Evolutionary conservation across 306 rosid genomes (phyloP).

Genomic region (Casuarina cunninghamiana): DNA sequence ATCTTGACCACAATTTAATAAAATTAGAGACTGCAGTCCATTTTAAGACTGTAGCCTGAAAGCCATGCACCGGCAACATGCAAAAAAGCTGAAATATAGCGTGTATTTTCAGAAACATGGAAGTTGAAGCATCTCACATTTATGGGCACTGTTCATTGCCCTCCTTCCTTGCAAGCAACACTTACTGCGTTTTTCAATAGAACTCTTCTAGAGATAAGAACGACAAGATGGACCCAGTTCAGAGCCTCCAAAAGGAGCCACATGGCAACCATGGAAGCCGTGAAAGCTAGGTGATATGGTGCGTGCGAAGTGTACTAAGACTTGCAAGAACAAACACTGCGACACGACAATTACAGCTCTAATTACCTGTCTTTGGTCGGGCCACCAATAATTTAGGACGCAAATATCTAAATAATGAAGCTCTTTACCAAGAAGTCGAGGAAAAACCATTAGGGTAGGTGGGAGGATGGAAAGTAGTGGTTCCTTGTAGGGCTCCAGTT

Average conservation of each 20-base stretch:
- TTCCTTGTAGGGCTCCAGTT: not conserved
- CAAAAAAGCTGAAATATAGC: too few species aligned
- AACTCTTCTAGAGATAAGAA: not conserved
- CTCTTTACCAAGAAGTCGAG: not conserved
- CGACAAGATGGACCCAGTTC: not conserved
- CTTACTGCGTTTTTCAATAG: too few species aligned
- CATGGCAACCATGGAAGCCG: not conserved
- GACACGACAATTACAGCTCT: conserved; percentile 24
- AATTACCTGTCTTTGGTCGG: conserved; percentile 21
- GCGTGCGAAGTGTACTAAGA: not conserved
- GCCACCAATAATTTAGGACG: conserved; percentile 43
- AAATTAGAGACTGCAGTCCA: too few species aligned
- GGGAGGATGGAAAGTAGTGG: conserved; percentile 2
- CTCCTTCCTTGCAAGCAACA: too few species aligned
- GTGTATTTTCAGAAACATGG: too few species aligned
- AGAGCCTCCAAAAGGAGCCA: not conserved
- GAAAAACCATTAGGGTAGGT: conserved; percentile 23
- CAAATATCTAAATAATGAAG: conserved; percentile 34
- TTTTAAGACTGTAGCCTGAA: too few species aligned
- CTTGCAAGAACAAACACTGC: conserved; percentile 21
- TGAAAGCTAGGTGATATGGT: not conserved
- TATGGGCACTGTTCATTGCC: too few species aligned
- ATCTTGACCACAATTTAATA: too few species aligned
- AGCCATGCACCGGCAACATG: too few species aligned
- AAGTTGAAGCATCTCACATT: too few species aligned